phyloP scores from a whole-genome alignment of 192 early-diverging fungal genomes.

The Backusella parvicylindrica region DNA sequence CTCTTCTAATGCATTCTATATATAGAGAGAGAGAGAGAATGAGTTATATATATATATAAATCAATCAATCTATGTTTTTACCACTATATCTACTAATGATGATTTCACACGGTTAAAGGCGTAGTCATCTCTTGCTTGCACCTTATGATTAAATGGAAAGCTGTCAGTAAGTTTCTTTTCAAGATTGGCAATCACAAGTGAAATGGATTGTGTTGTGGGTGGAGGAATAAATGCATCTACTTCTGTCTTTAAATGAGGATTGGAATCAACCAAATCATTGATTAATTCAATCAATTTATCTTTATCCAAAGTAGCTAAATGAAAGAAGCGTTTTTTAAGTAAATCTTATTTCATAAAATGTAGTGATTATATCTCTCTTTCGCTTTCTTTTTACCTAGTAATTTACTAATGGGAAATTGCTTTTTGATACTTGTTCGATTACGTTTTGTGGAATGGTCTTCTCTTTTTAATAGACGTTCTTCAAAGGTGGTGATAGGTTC shows the following conservation, averaged over 20 bases:
- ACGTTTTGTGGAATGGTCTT: conserved; percentile 19
- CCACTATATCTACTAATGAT: conserved; percentile 66
- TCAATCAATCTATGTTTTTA: conserved; percentile 26
- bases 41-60: background rate
- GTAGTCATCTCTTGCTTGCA: conserved; percentile 79
- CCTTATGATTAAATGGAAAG: conserved; percentile 80
- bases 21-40: no score
- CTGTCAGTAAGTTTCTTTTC: conserved; percentile 69
- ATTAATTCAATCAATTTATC: conserved; percentile 75
- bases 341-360: no score
- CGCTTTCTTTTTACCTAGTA: conserved; percentile 22
- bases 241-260: conserved; percentile 68
- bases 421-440: conserved; percentile 34
- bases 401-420: conserved; percentile 25
- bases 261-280: conserved; percentile 61
- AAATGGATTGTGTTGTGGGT: conserved; percentile 58
- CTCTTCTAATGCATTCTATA: conserved; percentile 59
- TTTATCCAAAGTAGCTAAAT: conserved; percentile 57
- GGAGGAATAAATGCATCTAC: conserved; percentile 75
- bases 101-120: conserved; percentile 80
- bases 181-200: conserved; percentile 57
- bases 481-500: background rate
- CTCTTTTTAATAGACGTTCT: background rate
- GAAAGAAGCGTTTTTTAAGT: background rate
- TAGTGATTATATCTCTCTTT: no score